Conservation (phyloP, 1,139 yeast genomes). For the Hyphopichia khmerensis region DNA sequence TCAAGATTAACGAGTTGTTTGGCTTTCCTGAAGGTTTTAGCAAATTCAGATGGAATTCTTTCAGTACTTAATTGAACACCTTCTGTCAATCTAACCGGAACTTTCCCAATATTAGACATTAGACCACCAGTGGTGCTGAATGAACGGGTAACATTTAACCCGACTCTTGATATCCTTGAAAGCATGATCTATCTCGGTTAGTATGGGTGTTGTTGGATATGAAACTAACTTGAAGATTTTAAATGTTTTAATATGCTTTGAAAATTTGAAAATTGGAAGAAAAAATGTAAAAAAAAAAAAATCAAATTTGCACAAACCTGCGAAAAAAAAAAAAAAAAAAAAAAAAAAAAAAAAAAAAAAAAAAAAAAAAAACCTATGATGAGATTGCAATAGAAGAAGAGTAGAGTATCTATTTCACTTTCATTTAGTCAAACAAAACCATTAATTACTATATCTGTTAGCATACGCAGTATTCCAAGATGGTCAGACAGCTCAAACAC, state of each 20-base stretch:
- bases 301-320: background rate
- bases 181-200: slow-evolving; percentile 58
- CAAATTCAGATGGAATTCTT: slow-evolving; percentile 41
- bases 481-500: slow-evolving; percentile 91
- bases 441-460: too few relatives aligned
- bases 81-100: slow-evolving; percentile 34
- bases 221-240: too few relatives aligned
- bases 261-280: background rate
- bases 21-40: slow-evolving; percentile 68
- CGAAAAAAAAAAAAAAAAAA: slow-evolving; percentile 1
- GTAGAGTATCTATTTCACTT: too few relatives aligned
- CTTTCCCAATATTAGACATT: slow-evolving; percentile 42
- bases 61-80: slow-evolving; percentile 35
- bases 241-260: background rate
- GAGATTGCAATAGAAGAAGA: background rate
- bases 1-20: slow-evolving; percentile 58
- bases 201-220: too few relatives aligned
- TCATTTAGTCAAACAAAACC: too few relatives aligned
- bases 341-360: slow-evolving; percentile 1
- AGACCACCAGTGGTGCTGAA: slow-evolving; percentile 26
- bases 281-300: background rate
- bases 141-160: slow-evolving; percentile 10
- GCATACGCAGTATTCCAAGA: slow-evolving; percentile 19
- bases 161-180: slow-evolving; percentile 45
- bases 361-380: slow-evolving; percentile 1